Percentiles rank a stretch among this genome's conserved stretches.
Conservation (phyloP, 257 asterid genomes). For the Solanum sejunctum region DNA sequence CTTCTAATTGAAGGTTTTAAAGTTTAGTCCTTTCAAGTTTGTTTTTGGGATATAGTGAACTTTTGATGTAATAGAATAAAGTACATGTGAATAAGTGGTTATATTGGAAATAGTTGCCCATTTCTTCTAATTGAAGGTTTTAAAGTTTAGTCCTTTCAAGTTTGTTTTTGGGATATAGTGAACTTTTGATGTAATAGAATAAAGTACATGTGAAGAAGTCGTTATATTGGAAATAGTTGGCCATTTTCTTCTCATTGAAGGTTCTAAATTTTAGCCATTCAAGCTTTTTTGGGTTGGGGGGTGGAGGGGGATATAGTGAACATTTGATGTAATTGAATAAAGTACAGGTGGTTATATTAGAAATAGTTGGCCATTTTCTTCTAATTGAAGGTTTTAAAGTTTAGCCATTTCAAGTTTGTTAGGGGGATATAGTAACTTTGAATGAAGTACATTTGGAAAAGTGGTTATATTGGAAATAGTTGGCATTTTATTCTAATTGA, state of each 20-base stretch:
- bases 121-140: neutral
- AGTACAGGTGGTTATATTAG: conserved; percentile 11
- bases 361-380: conserved; percentile 27
- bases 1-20: neutral
- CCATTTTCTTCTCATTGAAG: conserved; percentile 4
- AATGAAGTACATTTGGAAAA: neutral
- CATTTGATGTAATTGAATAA: neutral
- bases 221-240: conserved; percentile 22
- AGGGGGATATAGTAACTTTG: neutral
- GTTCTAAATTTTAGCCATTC: neutral
- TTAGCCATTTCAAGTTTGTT: neutral
- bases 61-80: neutral
- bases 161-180: neutral
- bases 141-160: neutral
- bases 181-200: neutral
- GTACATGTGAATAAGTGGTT: conserved; percentile 3
- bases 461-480: conserved; percentile 23
- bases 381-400: neutral
- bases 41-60: neutral
- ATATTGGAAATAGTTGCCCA: conserved; percentile 28
- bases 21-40: neutral
- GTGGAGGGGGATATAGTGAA: no score
- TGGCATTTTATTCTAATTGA: conserved; percentile 8
- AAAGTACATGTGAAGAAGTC: neutral
- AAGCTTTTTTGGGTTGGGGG: neutral